Base-by-base conservation (phyloP, 2,329 filamentous ascomycete genomes). In the Paraphoma sp. region DNA sequence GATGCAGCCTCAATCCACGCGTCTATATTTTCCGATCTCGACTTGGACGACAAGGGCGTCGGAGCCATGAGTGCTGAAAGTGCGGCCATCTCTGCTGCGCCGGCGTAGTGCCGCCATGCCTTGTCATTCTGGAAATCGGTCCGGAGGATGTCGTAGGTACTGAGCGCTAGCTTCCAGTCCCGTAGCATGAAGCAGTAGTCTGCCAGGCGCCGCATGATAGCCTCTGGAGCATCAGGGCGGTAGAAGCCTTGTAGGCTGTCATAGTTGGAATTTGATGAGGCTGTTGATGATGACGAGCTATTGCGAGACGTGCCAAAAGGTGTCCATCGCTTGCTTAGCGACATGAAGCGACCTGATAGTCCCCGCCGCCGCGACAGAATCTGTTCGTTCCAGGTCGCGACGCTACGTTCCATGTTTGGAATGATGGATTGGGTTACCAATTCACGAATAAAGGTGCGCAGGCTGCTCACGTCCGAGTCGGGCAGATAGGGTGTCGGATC, bases 111-210 rank as follows among this genome's bases (percentile, higher is more conserved):
- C 67, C 87, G 92, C 95, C 95, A 99, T 1, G 95, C 96, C 76
- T 98, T 98, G 74, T 97, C 93, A 72, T 95, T 95, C 71, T 87
- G 89, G 75, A 94, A 99, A 74, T 99, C 96, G 7, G 89, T 86
- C 51, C 92, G 87, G 8, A 99, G 80, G 5, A 99, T 84, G 54
- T 99, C 94, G 73, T 97, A 99, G 0, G 92, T 97, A 11, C 90
- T 93, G 66, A 95, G 87, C 9, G 95, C 92, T 36, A 99, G 81
- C 76, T 96, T 97, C 87, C 90, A 99, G 76, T 99, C 96, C 31
- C 95, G 87, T 38, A 99, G 84, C 93, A 99, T 97, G 71, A 99
- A 96, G 10, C 93, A 89, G 77, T 94, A 98, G 74, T 99, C 95
- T 43, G 92, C 95, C 47, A 99, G 81, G 72, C 96, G 96, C 36